Conservation (phyloP, 1,284 basidiomycete genomes). For the Schizophyllum commune region DNA sequence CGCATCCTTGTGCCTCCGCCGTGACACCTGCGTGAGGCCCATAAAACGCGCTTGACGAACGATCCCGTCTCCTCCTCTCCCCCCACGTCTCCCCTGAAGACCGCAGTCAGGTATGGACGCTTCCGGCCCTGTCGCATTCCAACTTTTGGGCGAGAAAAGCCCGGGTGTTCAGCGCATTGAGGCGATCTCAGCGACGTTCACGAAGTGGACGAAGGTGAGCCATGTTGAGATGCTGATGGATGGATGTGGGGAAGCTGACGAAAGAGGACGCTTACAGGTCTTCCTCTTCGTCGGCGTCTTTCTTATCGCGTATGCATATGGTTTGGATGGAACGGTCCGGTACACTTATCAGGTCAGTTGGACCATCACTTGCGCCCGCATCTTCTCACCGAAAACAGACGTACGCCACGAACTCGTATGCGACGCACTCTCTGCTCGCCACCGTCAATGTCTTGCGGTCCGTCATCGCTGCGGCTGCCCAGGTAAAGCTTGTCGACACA, state of each 20-base stretch:
- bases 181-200: conserved; percentile 22
- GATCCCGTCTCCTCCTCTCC: background rate
- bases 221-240: background rate
- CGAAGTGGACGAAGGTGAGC: conserved; percentile 15
- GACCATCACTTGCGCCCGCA: background rate
- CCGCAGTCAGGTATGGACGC: background rate
- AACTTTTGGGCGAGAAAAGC: conserved; percentile 7
- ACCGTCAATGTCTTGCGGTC: conserved; percentile 12
- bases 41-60: background rate
- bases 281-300: conserved; percentile 28
- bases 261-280: background rate
- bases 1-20: background rate
- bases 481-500: background rate
- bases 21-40: background rate
- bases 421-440: conserved; percentile 11
- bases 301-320: conserved; percentile 25
- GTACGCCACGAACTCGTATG: conserved; percentile 11
- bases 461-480: conserved; percentile 15
- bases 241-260: background rate
- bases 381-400: conserved; percentile 2
- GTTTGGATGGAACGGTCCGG: conserved; percentile 25
- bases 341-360: conserved; percentile 19
- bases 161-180: conserved; percentile 27
- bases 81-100: background rate
- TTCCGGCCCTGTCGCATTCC: background rate